Evolutionary conservation across 140 eudicot species (phyloP).

Genomic region (Oenanthe javanica): DNA sequence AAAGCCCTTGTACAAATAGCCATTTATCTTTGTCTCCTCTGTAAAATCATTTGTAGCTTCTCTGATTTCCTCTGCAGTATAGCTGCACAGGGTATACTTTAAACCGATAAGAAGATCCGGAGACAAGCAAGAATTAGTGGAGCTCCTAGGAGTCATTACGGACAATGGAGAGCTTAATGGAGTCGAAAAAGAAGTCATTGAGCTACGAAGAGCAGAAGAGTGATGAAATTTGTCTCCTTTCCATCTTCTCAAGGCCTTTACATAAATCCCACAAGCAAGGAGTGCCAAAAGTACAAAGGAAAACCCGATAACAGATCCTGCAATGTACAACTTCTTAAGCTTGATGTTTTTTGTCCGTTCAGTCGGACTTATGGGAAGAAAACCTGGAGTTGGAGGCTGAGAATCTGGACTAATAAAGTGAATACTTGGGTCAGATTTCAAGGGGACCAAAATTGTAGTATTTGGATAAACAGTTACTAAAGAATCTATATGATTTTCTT

Average conservation of each 20-base stretch:
- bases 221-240: slow-evolving; percentile 24
- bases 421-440: slow-evolving; percentile 34
- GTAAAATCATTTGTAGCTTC: slow-evolving; percentile 41
- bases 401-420: slow-evolving; percentile 21
- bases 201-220: slow-evolving; percentile 34
- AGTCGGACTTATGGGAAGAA: slow-evolving; percentile 38
- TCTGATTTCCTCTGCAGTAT: slow-evolving; percentile 48
- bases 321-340: slow-evolving; percentile 35
- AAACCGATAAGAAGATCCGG: slow-evolving; percentile 64
- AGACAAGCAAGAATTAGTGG: slow-evolving; percentile 68
- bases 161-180: slow-evolving; percentile 46
- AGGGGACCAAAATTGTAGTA: slow-evolving; percentile 63
- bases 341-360: slow-evolving; percentile 23
- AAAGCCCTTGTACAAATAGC: slow-evolving; percentile 36
- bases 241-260: slow-evolving; percentile 39
- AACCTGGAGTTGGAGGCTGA: slow-evolving; percentile 53
- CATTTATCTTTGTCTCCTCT: slow-evolving; percentile 24
- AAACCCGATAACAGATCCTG: slow-evolving; percentile 38
- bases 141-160: slow-evolving; percentile 44
- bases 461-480: slow-evolving; percentile 53
- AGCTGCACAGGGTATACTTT: slow-evolving; percentile 50
- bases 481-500: slow-evolving; percentile 26
- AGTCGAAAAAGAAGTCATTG: slow-evolving; percentile 49
- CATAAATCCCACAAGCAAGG: slow-evolving; percentile 36
- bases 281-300: slow-evolving; percentile 27